A percentile compares a stretch with the other conserved stretches of the same genome.
Evolutionary conservation across 768 basidiomycete species (phyloP).

Genomic region (Phaeotremella skinneri): DNA sequence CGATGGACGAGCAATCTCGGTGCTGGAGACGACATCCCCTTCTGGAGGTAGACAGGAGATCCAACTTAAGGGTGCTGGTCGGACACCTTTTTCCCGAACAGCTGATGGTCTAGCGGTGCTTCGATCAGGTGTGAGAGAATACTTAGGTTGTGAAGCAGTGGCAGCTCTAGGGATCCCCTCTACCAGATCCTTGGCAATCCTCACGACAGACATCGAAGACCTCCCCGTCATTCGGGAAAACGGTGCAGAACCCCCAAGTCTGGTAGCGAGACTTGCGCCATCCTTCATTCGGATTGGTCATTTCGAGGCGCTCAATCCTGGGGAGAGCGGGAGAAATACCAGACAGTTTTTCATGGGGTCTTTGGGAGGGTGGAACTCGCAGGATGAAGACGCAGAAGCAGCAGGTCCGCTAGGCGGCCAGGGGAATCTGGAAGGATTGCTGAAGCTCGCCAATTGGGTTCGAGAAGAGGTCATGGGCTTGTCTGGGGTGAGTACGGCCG

Average conservation of each 20-base stretch:
- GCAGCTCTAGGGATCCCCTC: slow-evolving; percentile 84
- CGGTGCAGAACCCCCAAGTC: slow-evolving; percentile 63
- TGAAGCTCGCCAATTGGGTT: slow-evolving; percentile 74
- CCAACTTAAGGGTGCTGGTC: slow-evolving; percentile 90
- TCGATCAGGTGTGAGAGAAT: slow-evolving; percentile 93
- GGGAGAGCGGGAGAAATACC: slow-evolving; percentile 16
- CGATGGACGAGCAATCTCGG: slow-evolving; percentile 90
- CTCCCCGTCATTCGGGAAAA: slow-evolving; percentile 73
- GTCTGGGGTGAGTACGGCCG: slow-evolving; percentile 11
- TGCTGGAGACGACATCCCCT: slow-evolving; percentile 76
- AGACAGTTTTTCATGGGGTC: slow-evolving; percentile 61
- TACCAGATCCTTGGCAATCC: slow-evolving; percentile 74
- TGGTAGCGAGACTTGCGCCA: slow-evolving; percentile 78
- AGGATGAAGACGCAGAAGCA: slow-evolving; percentile 25
- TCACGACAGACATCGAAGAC: slow-evolving; percentile 62
- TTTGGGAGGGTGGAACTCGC: slow-evolving; percentile 60
- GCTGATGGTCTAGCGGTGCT: slow-evolving; percentile 94
- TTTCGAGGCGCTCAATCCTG: slow-evolving; percentile 78
- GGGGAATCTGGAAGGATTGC: slow-evolving; percentile 71
- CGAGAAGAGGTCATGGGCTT: slow-evolving; percentile 56
- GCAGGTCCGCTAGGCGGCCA: slow-evolving; percentile 52
- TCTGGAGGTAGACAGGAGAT: slow-evolving; percentile 66
- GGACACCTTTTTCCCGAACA: slow-evolving; percentile 86
- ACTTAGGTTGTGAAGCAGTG: slow-evolving; percentile 82
- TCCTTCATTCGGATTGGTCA: slow-evolving; percentile 89